phyloP scores from a whole-genome alignment of 306 rosid species.

The Trifolium pratense region DNA sequence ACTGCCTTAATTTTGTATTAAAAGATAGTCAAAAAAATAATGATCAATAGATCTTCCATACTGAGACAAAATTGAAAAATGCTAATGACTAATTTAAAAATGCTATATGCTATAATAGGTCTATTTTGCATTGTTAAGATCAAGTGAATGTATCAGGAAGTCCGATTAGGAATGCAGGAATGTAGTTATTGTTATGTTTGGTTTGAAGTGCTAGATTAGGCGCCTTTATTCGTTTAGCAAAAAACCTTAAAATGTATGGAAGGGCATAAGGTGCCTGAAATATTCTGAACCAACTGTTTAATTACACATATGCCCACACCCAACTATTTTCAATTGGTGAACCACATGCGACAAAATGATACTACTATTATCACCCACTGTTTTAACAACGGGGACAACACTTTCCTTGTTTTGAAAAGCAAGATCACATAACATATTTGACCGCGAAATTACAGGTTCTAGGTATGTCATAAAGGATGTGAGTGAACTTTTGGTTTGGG shows the following conservation, averaged over 20 bases:
- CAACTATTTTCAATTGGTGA: background rate
- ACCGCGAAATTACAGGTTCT: slow-evolving; percentile 1
- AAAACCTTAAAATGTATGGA: slow-evolving; percentile 15
- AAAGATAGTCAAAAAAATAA: slow-evolving; percentile 22
- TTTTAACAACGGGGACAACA: background rate
- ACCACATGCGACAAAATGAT: background rate
- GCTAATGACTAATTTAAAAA: slow-evolving; percentile 10
- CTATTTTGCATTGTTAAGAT: slow-evolving; percentile 33
- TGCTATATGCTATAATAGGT: slow-evolving; percentile 13
- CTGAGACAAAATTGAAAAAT: slow-evolving; percentile 15
- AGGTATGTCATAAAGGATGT: background rate
- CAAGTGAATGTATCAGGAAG: slow-evolving; percentile 24
- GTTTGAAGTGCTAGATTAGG: slow-evolving; percentile 14
- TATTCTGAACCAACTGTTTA: slow-evolving; percentile 34
- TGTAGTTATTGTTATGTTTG: slow-evolving; percentile 16
- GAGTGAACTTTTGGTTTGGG: slow-evolving; percentile 8
- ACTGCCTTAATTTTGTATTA: slow-evolving; percentile 16
- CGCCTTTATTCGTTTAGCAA: slow-evolving; percentile 14
- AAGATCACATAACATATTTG: slow-evolving; percentile 33
- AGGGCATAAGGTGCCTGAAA: background rate
- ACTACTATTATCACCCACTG: slow-evolving; percentile 18
- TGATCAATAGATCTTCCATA: slow-evolving; percentile 13
- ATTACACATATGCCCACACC: slow-evolving; percentile 17
- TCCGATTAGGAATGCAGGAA: slow-evolving; percentile 12
- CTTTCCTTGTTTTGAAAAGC: slow-evolving; percentile 7